A percentile compares a stretch with the other conserved stretches of the same genome.
Evolutionary conservation across 78 protist genomes (phyloP).

Genomic region (Dictyostelium firmibasis): DNA sequence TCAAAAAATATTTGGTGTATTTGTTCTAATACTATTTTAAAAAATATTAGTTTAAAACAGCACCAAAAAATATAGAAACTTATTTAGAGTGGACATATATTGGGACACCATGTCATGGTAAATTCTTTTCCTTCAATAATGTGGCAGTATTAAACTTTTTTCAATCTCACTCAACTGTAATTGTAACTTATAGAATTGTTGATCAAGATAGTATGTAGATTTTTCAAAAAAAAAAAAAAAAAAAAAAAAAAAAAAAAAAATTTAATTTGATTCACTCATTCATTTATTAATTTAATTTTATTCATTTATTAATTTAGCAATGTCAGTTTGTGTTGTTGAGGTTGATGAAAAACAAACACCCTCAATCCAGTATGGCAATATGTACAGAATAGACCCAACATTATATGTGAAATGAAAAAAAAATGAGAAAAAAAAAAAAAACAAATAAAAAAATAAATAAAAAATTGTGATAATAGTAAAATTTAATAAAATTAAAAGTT

Average conservation of each 20-base stretch:
- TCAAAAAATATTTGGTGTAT: too few species aligned
- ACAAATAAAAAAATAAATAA: not conserved
- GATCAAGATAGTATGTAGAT: conserved; percentile 63
- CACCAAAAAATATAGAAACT: conserved; percentile 62
- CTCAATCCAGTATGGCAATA: conserved; percentile 83
- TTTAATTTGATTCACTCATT: too few species aligned
- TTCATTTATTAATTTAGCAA: conserved; percentile 25
- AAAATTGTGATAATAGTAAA: not conserved
- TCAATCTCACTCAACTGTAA: conserved; percentile 72
- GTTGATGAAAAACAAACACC: conserved; percentile 72
- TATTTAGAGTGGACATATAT: conserved; percentile 74
- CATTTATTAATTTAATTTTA: too few species aligned
- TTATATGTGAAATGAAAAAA: not conserved
- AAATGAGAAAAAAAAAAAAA: not conserved
- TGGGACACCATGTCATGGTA: conserved; percentile 72
- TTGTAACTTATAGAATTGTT: conserved; percentile 74
- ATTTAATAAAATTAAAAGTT: too few species aligned
- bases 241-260: too few species aligned
- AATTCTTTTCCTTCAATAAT: conserved; percentile 49
- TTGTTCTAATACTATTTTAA: too few species aligned
- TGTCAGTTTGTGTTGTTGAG: conserved; percentile 81
- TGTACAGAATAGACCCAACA: conserved; percentile 73
- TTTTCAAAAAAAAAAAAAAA: not conserved
- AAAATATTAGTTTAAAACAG: conserved; percentile 17
- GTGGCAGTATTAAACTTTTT: conserved; percentile 74